A percentile compares a stretch with the other conserved stretches of the same genome.
phyloP scores from a whole-genome alignment of 768 basidiomycete genomes.

The Macrolepiota fuliginosa region DNA sequence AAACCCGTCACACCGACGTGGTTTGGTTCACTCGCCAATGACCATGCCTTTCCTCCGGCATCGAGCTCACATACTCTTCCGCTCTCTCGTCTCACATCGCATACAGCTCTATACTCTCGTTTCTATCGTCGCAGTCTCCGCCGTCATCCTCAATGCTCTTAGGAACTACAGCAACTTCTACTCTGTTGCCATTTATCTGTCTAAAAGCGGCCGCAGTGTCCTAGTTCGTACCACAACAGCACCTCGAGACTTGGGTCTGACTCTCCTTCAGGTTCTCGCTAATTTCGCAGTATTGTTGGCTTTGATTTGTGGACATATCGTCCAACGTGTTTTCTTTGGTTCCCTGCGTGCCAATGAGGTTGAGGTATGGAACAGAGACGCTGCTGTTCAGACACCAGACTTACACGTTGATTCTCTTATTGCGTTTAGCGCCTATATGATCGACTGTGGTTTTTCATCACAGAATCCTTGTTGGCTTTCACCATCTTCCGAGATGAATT shows the following conservation, averaged over 20 bases:
- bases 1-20: neutral
- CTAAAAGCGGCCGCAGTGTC: conserved; percentile 89
- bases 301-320: conserved; percentile 68
- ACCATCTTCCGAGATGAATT: conserved; percentile 98
- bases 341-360: conserved; percentile 82
- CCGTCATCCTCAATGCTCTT: conserved; percentile 77
- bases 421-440: conserved; percentile 96
- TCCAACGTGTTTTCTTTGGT: conserved; percentile 92
- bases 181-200: conserved; percentile 88
- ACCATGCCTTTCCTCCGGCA: conserved; percentile 24
- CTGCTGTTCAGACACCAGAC: neutral
- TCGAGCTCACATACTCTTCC: conserved; percentile 46
- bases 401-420: neutral
- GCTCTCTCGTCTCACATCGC: conserved; percentile 57
- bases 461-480: conserved; percentile 92
- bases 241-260: conserved; percentile 4
- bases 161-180: conserved; percentile 90
- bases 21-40: neutral
- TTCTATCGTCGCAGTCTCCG: conserved; percentile 68
- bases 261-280: conserved; percentile 66
- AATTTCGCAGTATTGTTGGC: conserved; percentile 86
- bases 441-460: conserved; percentile 95
- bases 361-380: conserved; percentile 58
- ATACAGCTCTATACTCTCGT: conserved; percentile 66
- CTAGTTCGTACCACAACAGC: conserved; percentile 52